Evolutionary conservation across 345 rosid genomes (phyloP), one percentile per base, ranked within the genome.

Genomic region (Clausena lansium): DNA sequence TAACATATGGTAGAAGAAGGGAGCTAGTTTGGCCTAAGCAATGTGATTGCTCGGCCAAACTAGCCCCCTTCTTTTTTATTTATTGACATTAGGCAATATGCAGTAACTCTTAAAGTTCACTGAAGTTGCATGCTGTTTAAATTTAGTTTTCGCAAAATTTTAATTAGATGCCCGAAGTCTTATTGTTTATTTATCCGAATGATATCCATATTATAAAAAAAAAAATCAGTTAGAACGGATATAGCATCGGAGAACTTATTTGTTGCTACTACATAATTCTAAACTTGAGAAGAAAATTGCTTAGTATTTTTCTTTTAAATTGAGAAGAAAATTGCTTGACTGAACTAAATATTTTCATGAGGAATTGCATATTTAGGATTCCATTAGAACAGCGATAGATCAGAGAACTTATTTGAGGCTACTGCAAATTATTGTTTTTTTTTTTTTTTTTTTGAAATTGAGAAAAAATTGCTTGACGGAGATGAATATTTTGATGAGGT

Each of bases 11-110:
- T 39, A 39, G 45, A 36, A 27, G 58, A 47, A 22, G 78, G 86
- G 86, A 88, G 77, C 80, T 77, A 82, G 86, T 81, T 81, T 81
- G 74, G 82, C 76, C 82, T 75, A 81, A 81, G 71, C 30, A 80
- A 73, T 78, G 54, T 71, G 65, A 76, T 65, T 78, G 54, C 82
- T 76, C 69, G 81, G 80, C 80, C 75, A 78, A 85, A 83, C 86
- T 86, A 66, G 63, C 82, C 83, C 85, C 78, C 47, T 83, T 80
- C 62, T 39, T 80, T 30, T 75, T 33, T 3, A 35, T 71, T 67
- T 72, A 67, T 41, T 7, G 38, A 39, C 67, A 39, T 62, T 70
- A 24, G 35, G 20, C 65, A 22, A 58, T 59, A 58, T 27, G 69
- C 60, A 64, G 38, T 45, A 25, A 36, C 4, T 33, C 35, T 30